phyloP scores from a whole-genome alignment of 2,329 filamentous ascomycete genomes.

The Didymella keratinophila region DNA sequence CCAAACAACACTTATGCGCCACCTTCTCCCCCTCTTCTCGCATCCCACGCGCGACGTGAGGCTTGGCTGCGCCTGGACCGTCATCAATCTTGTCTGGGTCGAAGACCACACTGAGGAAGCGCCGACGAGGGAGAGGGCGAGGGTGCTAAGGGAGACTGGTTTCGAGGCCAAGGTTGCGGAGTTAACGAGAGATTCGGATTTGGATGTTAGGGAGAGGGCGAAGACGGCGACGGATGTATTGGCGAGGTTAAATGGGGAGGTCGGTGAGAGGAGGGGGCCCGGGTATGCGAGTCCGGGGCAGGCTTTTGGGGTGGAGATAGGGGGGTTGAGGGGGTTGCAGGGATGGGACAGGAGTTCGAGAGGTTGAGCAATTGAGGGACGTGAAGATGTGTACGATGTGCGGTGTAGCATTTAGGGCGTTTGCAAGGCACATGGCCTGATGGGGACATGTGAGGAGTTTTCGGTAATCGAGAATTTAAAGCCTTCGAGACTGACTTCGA shows the following conservation, averaged over 20 bases:
- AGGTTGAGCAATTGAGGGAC: constrained; percentile 10
- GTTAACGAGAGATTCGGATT: constrained; percentile 71
- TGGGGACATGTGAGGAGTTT: background rate
- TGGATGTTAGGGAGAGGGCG: constrained; percentile 84
- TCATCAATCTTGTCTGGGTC: constrained; percentile 84
- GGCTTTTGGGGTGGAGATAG: constrained; percentile 13
- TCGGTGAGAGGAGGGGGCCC: constrained; percentile 1
- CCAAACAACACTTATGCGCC: constrained; percentile 77
- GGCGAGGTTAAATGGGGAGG: constrained; percentile 32
- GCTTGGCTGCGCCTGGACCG: constrained; percentile 79
- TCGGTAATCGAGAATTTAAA: background rate
- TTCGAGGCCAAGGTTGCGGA: constrained; percentile 70
- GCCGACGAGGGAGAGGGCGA: constrained; percentile 71
- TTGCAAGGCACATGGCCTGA: background rate
- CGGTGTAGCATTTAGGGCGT: background rate
- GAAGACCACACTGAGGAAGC: constrained; percentile 75
- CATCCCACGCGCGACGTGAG: constrained; percentile 78
- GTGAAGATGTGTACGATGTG: background rate
- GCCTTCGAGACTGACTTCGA: background rate
- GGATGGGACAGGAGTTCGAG: constrained; percentile 32
- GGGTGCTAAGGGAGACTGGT: constrained; percentile 74
- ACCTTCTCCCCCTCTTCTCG: constrained; percentile 75
- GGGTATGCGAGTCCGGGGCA: constrained; percentile 22
- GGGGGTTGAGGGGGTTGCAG: constrained; percentile 19
- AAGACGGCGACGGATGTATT: constrained; percentile 77